A percentile compares a stretch with the other conserved stretches of the same genome.
These are phyloP conservation scores for Waltiozyma solani DNA, from an alignment of 1,139 yeast genomes.

Conservation along the genomic window DNA sequence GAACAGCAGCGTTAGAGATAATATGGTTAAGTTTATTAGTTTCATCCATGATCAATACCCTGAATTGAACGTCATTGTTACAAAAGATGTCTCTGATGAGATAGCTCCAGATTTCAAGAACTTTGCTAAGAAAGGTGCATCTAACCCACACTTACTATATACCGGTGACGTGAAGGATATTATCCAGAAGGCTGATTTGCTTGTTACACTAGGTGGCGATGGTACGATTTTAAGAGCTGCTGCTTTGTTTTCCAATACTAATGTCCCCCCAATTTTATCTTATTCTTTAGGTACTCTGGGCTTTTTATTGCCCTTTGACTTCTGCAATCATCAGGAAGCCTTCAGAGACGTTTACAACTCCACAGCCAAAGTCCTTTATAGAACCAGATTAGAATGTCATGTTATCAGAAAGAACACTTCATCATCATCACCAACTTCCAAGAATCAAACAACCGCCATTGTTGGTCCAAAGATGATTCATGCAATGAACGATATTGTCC, in stretches of 20 bases:
- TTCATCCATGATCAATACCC: slow-evolving; percentile 51
- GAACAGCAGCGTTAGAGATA: slow-evolving; percentile 52
- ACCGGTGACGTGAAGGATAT: slow-evolving; percentile 55
- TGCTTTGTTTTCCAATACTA: slow-evolving; percentile 49
- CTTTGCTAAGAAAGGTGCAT: slow-evolving; percentile 18
- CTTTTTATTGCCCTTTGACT: slow-evolving; percentile 79
- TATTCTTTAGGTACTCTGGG: slow-evolving; percentile 92
- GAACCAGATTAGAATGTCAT: slow-evolving; percentile 73
- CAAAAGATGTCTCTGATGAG: slow-evolving; percentile 68
- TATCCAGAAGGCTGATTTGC: slow-evolving; percentile 46
- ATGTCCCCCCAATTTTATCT: slow-evolving; percentile 82
- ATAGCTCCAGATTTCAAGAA: slow-evolving; percentile 33
- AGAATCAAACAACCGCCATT: too few relatives aligned
- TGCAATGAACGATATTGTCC: slow-evolving; percentile 86
- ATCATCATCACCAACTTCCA: too few relatives aligned
- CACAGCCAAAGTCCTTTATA: slow-evolving; percentile 59
- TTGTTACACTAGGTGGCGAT: slow-evolving; percentile 90
- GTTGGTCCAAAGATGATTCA: slow-evolving; percentile 28
- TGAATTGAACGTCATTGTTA: slow-evolving; percentile 65
- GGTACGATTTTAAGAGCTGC: slow-evolving; percentile 81
- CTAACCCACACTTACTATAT: slow-evolving; percentile 27
- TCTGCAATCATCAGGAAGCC: slow-evolving; percentile 46
- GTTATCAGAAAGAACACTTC: slow-evolving; percentile 33
- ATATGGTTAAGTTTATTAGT: slow-evolving; percentile 55
- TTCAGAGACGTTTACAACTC: slow-evolving; percentile 59